Evolutionary conservation across 495 filamentous ascomycete genomes (phyloP), one percentile per base, ranked within the genome.

Genomic region (Cudoniella acicularis): DNA sequence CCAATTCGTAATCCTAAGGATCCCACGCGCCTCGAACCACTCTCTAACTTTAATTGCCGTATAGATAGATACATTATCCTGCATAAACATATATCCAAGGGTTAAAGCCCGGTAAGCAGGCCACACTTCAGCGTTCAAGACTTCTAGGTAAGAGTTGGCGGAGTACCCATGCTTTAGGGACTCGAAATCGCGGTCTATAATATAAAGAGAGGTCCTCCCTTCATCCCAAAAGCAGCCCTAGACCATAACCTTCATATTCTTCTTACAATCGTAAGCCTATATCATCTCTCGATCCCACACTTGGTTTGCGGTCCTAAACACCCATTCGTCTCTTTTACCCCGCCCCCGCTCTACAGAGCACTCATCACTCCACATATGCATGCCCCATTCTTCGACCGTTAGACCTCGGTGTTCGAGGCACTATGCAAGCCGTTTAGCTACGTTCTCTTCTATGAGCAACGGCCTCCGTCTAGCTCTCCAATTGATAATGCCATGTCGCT

Each of bases 31-130:
- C 1, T 0, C 6, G 16, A 59, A 59, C 43, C 24, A 59, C 0
- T 1, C 26, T 9, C 8, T 25, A 1, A 57, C 46, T 17, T 30
- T 50, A 0, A 13, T 0, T 10, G 45, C 55, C 0, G 11, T 49
- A 16, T 57, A 45, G 41, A 57, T 57, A 49, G 55, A 41, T 1
- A 24, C 46, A 21, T 50, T 50, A 22, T 57, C 55, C 24, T 57
- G 45, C 45, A 57, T 50, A 42, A 57, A 57, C 8, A 36, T 9
- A 57, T 49, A 53, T 1, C 30, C 51, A 3, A 1, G 1, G 10
- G 1, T 17, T 2, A 53, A 8, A 3, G 0, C 1, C 0, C 3
- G 2, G 22, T 18, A 42, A 3, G 30, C 20, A 18, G 51, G 51
- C 0, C 2, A 2, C 1, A 53, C 27, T 24, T 45, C 24, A 23